Percentiles rank a stretch among this genome's conserved stretches.
These are phyloP conservation scores for Pisolithus marmoratus DNA, from an alignment of 768 basidiomycete species.

Conservation along the genomic window DNA sequence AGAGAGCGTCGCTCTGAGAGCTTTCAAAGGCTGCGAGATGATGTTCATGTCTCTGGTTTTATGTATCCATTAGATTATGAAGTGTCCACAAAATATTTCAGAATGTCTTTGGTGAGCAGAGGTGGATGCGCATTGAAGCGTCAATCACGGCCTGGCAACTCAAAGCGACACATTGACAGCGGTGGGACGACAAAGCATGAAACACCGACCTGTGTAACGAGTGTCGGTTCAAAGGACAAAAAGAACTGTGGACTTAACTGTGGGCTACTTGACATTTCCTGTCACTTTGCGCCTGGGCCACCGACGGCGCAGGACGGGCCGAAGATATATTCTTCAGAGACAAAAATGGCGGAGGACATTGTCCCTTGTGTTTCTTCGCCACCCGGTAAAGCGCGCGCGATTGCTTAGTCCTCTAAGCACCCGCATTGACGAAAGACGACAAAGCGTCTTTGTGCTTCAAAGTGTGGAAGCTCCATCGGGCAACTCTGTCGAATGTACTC, in stretches of 20 bases:
- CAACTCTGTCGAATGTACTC: too few relatives aligned
- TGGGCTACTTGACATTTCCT: background rate
- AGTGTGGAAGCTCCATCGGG: too few relatives aligned
- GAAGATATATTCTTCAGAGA: background rate
- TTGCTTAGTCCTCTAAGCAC: too few relatives aligned
- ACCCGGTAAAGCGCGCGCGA: too few relatives aligned
- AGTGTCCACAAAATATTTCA: background rate
- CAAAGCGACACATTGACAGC: background rate
- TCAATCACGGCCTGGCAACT: background rate
- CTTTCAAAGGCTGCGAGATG: background rate
- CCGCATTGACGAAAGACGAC: too few relatives aligned
- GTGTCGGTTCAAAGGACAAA: background rate
- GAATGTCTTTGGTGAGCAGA: background rate
- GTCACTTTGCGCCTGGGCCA: background rate
- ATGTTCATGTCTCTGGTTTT: conserved; percentile 2
- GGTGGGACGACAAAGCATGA: background rate
- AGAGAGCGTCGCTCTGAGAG: conserved; percentile 2
- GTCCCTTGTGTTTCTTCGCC: too few relatives aligned
- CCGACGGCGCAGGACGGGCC: background rate
- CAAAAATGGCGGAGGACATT: too few relatives aligned
- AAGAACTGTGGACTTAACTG: background rate
- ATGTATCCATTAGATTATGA: background rate
- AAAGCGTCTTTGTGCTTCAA: too few relatives aligned
- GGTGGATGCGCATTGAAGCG: background rate
- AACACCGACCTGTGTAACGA: background rate